Evolutionary conservation across 805 yeast species (phyloP).

Genomic region (Isabelozyma rhagii): DNA sequence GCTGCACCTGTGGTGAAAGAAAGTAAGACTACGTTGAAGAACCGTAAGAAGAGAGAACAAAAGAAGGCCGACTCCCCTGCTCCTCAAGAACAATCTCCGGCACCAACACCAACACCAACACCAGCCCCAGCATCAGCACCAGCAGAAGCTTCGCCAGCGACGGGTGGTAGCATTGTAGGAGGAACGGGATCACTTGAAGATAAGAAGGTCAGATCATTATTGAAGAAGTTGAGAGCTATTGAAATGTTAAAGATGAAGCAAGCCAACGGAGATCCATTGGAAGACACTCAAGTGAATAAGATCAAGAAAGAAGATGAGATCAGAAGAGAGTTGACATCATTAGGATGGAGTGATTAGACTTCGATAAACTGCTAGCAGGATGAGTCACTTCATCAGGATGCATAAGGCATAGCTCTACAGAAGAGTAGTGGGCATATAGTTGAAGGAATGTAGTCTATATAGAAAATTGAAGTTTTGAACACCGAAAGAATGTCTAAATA

Average conservation of each 20-base stretch:
- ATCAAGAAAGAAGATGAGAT: slow-evolving; percentile 84
- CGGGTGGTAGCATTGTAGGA: slow-evolving; percentile 48
- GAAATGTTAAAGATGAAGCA: slow-evolving; percentile 84
- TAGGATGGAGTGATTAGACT: slow-evolving; percentile 59
- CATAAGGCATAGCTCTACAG: too few species aligned
- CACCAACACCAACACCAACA: slow-evolving; percentile 4
- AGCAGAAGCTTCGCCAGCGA: slow-evolving; percentile 5
- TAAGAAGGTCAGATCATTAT: slow-evolving; percentile 83
- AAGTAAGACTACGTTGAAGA: slow-evolving; percentile 66
- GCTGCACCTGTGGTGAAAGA: slow-evolving; percentile 49
- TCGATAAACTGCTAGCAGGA: background rate
- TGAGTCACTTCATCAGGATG: too few species aligned
- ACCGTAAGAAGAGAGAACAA: slow-evolving; percentile 71
- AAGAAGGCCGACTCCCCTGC: slow-evolving; percentile 33
- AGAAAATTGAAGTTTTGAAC: background rate
- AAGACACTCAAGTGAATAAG: slow-evolving; percentile 89
- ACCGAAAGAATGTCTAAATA: too few species aligned
- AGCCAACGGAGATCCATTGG: slow-evolving; percentile 78
- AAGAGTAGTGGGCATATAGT: too few species aligned
- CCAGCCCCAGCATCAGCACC: slow-evolving; percentile 8
- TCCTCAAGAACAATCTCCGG: slow-evolving; percentile 8
- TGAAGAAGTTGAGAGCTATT: slow-evolving; percentile 94
- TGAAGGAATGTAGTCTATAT: background rate
- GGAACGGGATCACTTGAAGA: slow-evolving; percentile 77
- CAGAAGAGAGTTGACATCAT: slow-evolving; percentile 63